phyloP scores from a whole-genome alignment of 2,329 filamentous ascomycete species.

The Pestalotiopsis sp. region DNA sequence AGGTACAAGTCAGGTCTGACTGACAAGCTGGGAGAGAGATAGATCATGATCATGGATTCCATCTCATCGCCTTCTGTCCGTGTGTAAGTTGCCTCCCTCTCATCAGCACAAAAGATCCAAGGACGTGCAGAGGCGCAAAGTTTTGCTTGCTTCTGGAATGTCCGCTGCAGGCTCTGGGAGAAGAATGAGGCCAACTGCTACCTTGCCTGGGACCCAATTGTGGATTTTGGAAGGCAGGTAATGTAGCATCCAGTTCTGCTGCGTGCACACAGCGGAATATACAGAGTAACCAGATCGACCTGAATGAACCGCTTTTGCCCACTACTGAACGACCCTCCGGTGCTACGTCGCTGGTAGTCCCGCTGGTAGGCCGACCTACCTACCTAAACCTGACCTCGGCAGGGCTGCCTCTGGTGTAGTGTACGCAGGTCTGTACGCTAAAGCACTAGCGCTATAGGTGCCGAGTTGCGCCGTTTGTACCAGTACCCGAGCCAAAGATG shows the following conservation, averaged over 20 bases:
- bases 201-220: neutral
- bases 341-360: neutral
- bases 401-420: neutral
- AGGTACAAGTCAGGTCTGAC: neutral
- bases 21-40: neutral
- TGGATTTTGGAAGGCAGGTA: neutral
- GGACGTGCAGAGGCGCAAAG: neutral
- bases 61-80: neutral
- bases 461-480: conserved; percentile 3
- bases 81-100: neutral
- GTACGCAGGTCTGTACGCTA: neutral
- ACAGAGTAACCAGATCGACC: no score
- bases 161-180: neutral
- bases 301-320: neutral
- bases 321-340: neutral
- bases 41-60: neutral
- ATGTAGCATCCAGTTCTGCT: neutral
- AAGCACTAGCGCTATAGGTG: neutral
- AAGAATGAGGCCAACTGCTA: neutral
- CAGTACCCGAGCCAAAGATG: conserved; percentile 19
- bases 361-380: no score
- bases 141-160: neutral
- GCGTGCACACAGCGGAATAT: neutral
- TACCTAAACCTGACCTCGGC: neutral
- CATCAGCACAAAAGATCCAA: neutral